Evolutionary conservation across 352 stramenopile species (phyloP), one percentile per base, ranked within the genome.

Genomic region (Phytophthora pistaciae): DNA sequence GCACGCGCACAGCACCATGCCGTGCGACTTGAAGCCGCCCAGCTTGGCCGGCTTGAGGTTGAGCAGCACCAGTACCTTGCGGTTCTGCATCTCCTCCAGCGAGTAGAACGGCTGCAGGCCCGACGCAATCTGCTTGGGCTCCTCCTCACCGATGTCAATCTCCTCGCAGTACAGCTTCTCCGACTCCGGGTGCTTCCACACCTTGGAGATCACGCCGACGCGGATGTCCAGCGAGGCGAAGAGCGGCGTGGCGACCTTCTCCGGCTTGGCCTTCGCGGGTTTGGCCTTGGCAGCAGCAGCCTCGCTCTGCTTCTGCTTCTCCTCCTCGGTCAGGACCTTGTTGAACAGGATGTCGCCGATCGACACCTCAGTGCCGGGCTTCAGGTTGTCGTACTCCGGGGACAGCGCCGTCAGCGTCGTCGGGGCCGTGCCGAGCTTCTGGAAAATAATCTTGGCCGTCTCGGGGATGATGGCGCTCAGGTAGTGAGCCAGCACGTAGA

Each of bases 11-110:
- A 99, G 78, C 42, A 99, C 98, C 98, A 98, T 99, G 64, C 92
- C 97, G 83, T 91, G 90, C 70, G 90, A 99, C 91, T 92, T 94
- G 75, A 99, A 99, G 50, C 97, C 98, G 9, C 88, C 95, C 38
- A 99, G 77, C 76, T 99, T 99, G 50, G 91, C 88, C 53, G 94
- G 90, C 90, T 99, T 99, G 23, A 99, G 84, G 81, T 99, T 99
- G 66, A 98, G 97, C 33, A 99, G 79, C 55, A 99, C 97, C 11
- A 99, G 76, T 31, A 99, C 92, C 67, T 98, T 91, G 68, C 96
- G 90, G 48, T 91, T 95, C 74, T 98, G 82, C 84, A 99, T 96
- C 53, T 99, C 91, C 64, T 99, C 95, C 14, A 94, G 67, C 54
- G 96, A 95, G 82, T 99, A 98, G 84, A 99, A 98, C 52, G 88